A percentile compares a stretch with the other conserved stretches of the same genome.
These are phyloP conservation scores for Echinosophora koreensis DNA, from an alignment of 306 rosid species.

Conservation along the genomic window DNA sequence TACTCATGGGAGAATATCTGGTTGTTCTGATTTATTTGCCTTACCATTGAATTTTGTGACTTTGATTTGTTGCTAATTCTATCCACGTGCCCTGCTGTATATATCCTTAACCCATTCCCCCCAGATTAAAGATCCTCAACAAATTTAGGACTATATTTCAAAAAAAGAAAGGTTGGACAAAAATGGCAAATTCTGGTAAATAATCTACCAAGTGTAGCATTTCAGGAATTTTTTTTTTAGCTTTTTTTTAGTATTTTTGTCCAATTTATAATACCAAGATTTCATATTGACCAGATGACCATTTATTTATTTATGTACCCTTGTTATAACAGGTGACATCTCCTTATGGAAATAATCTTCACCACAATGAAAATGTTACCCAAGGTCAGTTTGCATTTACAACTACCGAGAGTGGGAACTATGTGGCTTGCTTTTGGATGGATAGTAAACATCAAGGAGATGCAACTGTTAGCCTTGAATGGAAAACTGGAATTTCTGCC, in stretches of 20 bases:
- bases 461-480: conserved; percentile 58
- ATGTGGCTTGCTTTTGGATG: conserved; percentile 66
- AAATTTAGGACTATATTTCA: conserved; percentile 1
- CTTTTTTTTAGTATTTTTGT: no score
- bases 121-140: background rate
- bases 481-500: conserved; percentile 67
- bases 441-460: conserved; percentile 34
- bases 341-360: conserved; percentile 70
- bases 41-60: background rate
- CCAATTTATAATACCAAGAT: background rate
- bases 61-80: background rate
- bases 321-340: conserved; percentile 56
- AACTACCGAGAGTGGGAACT: conserved; percentile 60
- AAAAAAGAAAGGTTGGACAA: no score
- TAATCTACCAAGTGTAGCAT: no score
- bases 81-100: background rate
- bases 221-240: no score
- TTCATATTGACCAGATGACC: conserved; percentile 3
- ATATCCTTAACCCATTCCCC: background rate
- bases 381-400: conserved; percentile 75
- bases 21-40: background rate
- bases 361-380: conserved; percentile 64
- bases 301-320: background rate
- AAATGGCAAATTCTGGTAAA: no score
- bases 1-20: background rate